Base-by-base conservation (phyloP, 345 rosid genomes). In the Moricandia arvensis region DNA sequence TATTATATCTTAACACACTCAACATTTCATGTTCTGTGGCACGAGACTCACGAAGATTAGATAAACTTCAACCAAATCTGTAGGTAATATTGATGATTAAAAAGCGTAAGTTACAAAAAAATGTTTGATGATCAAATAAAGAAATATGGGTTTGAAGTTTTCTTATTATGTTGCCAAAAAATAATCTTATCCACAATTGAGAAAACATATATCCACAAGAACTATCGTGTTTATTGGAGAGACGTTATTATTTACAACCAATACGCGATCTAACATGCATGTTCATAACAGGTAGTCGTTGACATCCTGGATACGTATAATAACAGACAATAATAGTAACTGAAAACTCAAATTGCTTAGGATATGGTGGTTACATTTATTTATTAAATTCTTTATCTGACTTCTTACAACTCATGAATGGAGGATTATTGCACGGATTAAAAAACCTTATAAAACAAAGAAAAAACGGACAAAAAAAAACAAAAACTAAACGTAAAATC, bases 251-350 rank as follows among this genome's bases (percentile, higher is more conserved):
- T n/a, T n/a, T n/a, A n/a, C 59, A 66, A 31, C 16, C 8, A 33
- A 49, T 66, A 75, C 11, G 78, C 60, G 34, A 75, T 67, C 61
- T 33, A 33, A 18, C 62, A 67, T 66, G 66, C 62, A 67, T 66
- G 66, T 66, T 45, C 13, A 59, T 45, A 43, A 33, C 18, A 30
- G 73, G 34, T 75, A 7, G 1, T 17, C 30, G 68, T 75, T 75
- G 68, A 75, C 67, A 68, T 59, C 51, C 8, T 75, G 17, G 62
- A 74, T 66, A 59, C 68, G 79, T 24, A 2, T 75, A 1, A 3
- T 33, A 15, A 59, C 41, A 18, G 49, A 75, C 31, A 43, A 8
- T 8, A 17, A 53, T 21, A 9, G 26, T 53, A 63, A 73, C 63
- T 16, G 71, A 65, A 57, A 59, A 26, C 62, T 21, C 41, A 67